phyloP scores from a whole-genome alignment of 306 rosid species.

The Castanopsis chinensis region DNA sequence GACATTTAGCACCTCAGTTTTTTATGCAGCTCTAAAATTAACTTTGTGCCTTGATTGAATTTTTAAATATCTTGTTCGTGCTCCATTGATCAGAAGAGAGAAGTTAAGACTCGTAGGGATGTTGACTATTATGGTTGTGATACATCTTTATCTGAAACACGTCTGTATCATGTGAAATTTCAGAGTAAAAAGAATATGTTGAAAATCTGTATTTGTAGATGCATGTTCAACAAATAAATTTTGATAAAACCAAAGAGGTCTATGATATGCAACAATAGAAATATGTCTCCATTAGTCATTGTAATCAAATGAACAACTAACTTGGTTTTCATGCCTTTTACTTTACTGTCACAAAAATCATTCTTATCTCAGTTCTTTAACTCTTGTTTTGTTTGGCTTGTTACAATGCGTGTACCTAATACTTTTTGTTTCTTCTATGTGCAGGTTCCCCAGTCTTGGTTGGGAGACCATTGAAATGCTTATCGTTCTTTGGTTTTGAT shows the following conservation, averaged over 20 bases:
- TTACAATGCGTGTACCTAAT: slow-evolving; percentile 12
- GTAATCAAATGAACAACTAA: background rate
- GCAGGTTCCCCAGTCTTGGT: slow-evolving; percentile 32
- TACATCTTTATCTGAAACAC: background rate
- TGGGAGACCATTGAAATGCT: slow-evolving; percentile 26
- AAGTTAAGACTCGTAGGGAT: background rate
- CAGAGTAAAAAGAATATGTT: too few species aligned
- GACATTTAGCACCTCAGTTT: background rate
- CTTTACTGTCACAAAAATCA: background rate
- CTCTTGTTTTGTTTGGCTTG: background rate
- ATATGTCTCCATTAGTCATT: background rate
- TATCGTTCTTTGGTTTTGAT: slow-evolving; percentile 26
- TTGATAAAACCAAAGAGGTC: background rate
- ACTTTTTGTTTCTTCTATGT: background rate
- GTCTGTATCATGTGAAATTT: too few species aligned
- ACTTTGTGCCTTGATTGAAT: background rate
- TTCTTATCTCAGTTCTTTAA: background rate
- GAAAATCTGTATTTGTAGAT: background rate
- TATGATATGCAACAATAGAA: background rate
- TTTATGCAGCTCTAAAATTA: background rate
- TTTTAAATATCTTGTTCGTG: background rate
- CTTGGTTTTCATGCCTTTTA: background rate
- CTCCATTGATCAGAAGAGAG: too few species aligned
- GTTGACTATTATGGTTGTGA: background rate
- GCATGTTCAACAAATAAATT: background rate